Conservation (phyloP, 2,329 filamentous ascomycete genomes). For the Cytospora piceicola region DNA sequence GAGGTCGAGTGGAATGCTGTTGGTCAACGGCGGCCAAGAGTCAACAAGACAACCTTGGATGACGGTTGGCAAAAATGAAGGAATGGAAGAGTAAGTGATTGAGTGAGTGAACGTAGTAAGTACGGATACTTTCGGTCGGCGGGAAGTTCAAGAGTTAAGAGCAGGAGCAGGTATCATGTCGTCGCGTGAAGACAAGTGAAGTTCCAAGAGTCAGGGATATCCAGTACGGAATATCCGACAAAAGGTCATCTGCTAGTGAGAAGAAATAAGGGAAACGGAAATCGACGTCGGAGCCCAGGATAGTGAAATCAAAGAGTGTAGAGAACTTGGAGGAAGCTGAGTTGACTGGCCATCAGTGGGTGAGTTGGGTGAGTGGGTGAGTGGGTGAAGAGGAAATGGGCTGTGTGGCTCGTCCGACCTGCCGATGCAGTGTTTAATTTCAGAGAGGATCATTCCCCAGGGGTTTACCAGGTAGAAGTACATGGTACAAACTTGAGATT, state of each 20-base stretch:
- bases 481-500: background rate
- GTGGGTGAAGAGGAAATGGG: background rate
- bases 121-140: background rate
- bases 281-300: background rate
- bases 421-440: slow-evolving; percentile 2
- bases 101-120: background rate
- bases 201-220: slow-evolving; percentile 1
- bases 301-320: background rate
- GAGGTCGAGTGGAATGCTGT: background rate
- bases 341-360: background rate
- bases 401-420: slow-evolving; percentile 2
- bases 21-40: background rate
- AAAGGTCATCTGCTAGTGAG: background rate
- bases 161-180: slow-evolving; percentile 5
- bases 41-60: background rate
- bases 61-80: background rate
- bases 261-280: background rate
- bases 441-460: background rate
- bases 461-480: background rate
- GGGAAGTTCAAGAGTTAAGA: slow-evolving; percentile 9
- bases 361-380: background rate
- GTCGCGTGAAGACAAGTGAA: slow-evolving; percentile 3
- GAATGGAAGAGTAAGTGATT: background rate
- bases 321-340: background rate
- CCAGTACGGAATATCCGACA: slow-evolving; percentile 14